Evolutionary conservation across 2,329 filamentous ascomycete species (phyloP).

Genomic region (Neoscytalidium dimidiatum): DNA sequence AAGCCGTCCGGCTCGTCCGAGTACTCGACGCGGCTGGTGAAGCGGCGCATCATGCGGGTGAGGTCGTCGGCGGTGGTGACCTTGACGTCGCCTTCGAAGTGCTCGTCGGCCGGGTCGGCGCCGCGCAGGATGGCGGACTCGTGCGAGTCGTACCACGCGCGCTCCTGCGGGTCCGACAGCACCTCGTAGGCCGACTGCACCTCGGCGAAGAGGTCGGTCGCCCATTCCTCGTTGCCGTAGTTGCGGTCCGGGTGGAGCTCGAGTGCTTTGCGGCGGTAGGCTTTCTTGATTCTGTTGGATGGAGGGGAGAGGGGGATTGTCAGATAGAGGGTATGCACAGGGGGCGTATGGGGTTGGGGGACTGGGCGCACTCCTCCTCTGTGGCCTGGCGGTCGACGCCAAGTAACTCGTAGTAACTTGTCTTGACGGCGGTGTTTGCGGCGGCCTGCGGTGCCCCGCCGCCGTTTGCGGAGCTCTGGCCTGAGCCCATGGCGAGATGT

Average conservation of each 20-base stretch:
- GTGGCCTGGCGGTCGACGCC: conserved; percentile 70
- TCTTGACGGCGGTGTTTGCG: conserved; percentile 54
- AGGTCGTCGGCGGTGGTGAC: conserved; percentile 83
- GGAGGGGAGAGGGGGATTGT: background rate
- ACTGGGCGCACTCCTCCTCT: conserved; percentile 73
- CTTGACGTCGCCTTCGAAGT: conserved; percentile 68
- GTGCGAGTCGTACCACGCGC: conserved; percentile 97
- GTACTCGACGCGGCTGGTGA: conserved; percentile 77
- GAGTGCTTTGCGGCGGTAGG: conserved; percentile 86
- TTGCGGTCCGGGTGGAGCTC: conserved; percentile 96
- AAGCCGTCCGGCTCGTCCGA: conserved; percentile 80
- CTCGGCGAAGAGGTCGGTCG: conserved; percentile 86
- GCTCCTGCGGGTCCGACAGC: conserved; percentile 92
- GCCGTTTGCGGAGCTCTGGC: conserved; percentile 44
- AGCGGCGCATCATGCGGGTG: conserved; percentile 73
- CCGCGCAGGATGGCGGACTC: conserved; percentile 76
- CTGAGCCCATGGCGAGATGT: conserved; percentile 44
- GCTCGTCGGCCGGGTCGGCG: conserved; percentile 47
- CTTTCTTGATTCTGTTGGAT: conserved; percentile 79
- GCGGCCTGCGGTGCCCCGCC: conserved; percentile 24
- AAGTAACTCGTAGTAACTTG: conserved; percentile 84
- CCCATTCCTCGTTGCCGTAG: conserved; percentile 77
- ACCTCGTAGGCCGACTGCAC: conserved; percentile 93
- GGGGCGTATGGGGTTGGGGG: background rate
- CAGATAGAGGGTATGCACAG: background rate